These are phyloP conservation scores for Aspergillus nidulans DNA, from an alignment of 495 filamentous ascomycete genomes.

Conservation along the genomic window DNA sequence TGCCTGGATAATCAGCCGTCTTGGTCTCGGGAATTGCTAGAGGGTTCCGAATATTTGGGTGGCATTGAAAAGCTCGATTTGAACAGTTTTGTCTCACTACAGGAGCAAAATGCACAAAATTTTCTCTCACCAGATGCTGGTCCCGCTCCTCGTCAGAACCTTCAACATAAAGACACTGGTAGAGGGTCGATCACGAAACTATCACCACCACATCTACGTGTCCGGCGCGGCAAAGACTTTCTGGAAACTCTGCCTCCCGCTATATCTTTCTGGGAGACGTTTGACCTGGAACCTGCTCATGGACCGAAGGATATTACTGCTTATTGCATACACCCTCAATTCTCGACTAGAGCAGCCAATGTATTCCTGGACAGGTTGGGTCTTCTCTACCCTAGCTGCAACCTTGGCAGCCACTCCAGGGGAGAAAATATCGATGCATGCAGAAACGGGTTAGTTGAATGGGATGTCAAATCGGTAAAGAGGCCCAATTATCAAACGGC, in stretches of 20 bases:
- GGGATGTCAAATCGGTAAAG: conserved; percentile 32
- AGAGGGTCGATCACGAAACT: conserved; percentile 32
- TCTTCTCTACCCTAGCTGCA: conserved; percentile 72
- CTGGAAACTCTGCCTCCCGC: conserved; percentile 77
- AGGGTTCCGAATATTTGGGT: conserved; percentile 28
- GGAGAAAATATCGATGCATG: conserved; percentile 48
- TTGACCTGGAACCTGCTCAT: conserved; percentile 74
- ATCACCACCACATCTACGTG: conserved; percentile 65
- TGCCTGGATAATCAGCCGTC: conserved; percentile 27
- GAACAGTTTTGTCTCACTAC: conserved; percentile 34
- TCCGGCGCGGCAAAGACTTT: conserved; percentile 68
- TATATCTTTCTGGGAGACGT: conserved; percentile 83
- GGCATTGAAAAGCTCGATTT: conserved; percentile 34
- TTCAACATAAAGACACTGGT: conserved; percentile 25
- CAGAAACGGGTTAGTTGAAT: conserved; percentile 56
- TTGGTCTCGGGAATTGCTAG: conserved; percentile 24
- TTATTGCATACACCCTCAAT: conserved; percentile 72
- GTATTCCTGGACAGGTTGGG: conserved; percentile 68
- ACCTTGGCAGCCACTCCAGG: conserved; percentile 66
- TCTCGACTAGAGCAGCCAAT: conserved; percentile 54
- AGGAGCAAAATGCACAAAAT: conserved; percentile 31
- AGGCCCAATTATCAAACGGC: conserved; percentile 28
- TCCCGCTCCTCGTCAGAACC: conserved; percentile 15
- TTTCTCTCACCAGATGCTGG: conserved; percentile 9
- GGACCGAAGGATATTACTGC: conserved; percentile 75